Base-by-base conservation (phyloP, 2,329 filamentous ascomycete genomes). In the Scopulariopsis brevicaulis region DNA sequence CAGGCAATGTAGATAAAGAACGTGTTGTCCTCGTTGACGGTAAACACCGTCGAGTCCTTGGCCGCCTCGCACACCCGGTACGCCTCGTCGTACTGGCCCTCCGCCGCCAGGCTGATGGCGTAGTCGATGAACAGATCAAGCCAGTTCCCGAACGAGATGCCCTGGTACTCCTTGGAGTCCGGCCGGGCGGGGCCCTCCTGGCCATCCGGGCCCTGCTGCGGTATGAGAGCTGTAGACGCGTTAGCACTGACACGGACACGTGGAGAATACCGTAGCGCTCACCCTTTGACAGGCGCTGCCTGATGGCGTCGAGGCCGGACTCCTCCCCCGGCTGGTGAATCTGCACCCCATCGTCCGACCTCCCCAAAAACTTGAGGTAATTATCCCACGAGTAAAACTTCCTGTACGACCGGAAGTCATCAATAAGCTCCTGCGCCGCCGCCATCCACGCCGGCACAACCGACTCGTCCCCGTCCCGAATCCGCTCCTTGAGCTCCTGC, bases 91-190 rank as follows among this genome's bases (percentile, higher is more conserved):
- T 81, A 76, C 54, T 87, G 82, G 37, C 85, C 85, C 22, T 78
- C 74, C 50, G 83, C 81, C 8, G 91, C 88, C 35, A 94, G 79
- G 5, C 86, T 78, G 54, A 96, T 78, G 3, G 91, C 88, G 67
- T 95, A 95, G 65, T 94, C 89, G 40, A 95, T 80, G 67, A 99
- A 96, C 1, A 96, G 79, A 63, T 95, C 89, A 3, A 96, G 80
- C 94, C 94, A 99, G 53, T 84, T 80, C 59, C 85, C 78, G 66
- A 97, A 96, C 0, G 84, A 76, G 53, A 97, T 89, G 8, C 87
- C 88, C 63, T 90, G 86, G 66, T 90, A 92, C 60, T 68, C 75
- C 28, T 73, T 72, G 4, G 71, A 68, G 32, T 67, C 67, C 54
- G 64, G 20, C 22, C 51, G 51, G n/a, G 20, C 18, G 15, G 43